These are phyloP conservation scores for Tricladium varicosporioides DNA, from an alignment of 2,329 filamentous ascomycete genomes.

Conservation along the genomic window DNA sequence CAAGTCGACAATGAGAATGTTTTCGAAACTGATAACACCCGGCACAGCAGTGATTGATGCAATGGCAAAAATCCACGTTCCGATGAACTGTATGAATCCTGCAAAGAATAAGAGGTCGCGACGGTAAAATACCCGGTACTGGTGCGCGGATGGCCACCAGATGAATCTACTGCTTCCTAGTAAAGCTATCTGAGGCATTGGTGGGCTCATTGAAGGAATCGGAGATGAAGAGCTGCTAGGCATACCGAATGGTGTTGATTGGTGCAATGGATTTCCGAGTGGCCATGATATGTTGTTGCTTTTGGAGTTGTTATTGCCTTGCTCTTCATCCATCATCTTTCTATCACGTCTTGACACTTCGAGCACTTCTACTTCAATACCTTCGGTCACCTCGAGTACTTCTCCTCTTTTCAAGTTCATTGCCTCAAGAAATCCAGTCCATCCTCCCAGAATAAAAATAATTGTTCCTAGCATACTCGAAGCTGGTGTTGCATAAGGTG, in stretches of 20 bases:
- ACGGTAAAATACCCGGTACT: conserved; percentile 13
- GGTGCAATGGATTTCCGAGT: no score
- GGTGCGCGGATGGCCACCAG: conserved; percentile 13
- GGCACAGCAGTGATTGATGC: conserved; percentile 20
- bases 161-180: conserved; percentile 18
- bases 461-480: conserved; percentile 17
- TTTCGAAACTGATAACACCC: conserved; percentile 18
- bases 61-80: conserved; percentile 23
- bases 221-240: no score
- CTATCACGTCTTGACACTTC: conserved; percentile 1
- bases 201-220: neutral
- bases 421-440: conserved; percentile 19
- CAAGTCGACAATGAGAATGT: conserved; percentile 5
- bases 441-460: conserved; percentile 22
- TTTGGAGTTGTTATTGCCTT: conserved; percentile 1
- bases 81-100: conserved; percentile 17
- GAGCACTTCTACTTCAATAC: conserved; percentile 4
- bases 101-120: conserved; percentile 15
- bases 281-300: neutral
- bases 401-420: conserved; percentile 19
- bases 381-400: conserved; percentile 14
- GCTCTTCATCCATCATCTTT: conserved; percentile 2
- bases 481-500: conserved; percentile 18
- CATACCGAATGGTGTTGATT: no score
- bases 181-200: conserved; percentile 2